A percentile compares a stretch with the other conserved stretches of the same genome.
Conservation (phyloP, 164 flowering plant genomes). For the Santalum album region DNA sequence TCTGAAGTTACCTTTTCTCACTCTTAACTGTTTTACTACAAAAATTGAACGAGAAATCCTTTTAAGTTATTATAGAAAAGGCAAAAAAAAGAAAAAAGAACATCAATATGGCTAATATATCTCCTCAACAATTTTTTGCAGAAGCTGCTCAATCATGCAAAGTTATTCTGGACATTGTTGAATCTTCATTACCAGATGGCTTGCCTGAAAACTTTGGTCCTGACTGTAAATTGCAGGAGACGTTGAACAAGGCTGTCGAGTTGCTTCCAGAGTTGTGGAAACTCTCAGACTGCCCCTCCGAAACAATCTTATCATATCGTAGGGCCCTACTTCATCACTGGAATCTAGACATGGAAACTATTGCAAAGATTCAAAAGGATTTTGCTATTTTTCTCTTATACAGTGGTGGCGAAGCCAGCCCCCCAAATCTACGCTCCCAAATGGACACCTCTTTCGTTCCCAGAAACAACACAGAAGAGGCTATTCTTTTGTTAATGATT, state of each 20-base stretch:
- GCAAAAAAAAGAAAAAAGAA: neutral
- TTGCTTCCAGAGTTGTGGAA: slow-evolving; percentile 9
- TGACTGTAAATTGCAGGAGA: slow-evolving; percentile 6
- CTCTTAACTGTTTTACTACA: too few species aligned
- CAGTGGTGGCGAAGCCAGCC: slow-evolving; percentile 2
- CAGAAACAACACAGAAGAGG: slow-evolving; percentile 5
- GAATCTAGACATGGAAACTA: slow-evolving; percentile 4
- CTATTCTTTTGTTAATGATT: slow-evolving; percentile 6
- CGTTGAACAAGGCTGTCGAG: slow-evolving; percentile 4
- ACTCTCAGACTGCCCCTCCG: neutral
- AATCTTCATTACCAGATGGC: slow-evolving; percentile 6
- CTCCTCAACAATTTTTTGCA: slow-evolving; percentile 4
- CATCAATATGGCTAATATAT: slow-evolving; percentile 1
- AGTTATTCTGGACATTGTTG: slow-evolving; percentile 5
- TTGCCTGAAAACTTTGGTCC: slow-evolving; percentile 5
- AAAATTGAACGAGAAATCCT: too few species aligned
- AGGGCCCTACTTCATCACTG: slow-evolving; percentile 1
- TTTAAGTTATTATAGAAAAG: too few species aligned
- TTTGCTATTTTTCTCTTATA: slow-evolving; percentile 7
- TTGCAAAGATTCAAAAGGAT: neutral
- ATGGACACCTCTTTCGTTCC: slow-evolving; percentile 4
- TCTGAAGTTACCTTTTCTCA: too few species aligned
- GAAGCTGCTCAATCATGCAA: slow-evolving; percentile 8
- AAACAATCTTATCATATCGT: slow-evolving; percentile 3
- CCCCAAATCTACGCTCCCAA: slow-evolving; percentile 5